phyloP scores from a whole-genome alignment of 2,329 filamentous ascomycete species.

The Fusarium sp. region DNA sequence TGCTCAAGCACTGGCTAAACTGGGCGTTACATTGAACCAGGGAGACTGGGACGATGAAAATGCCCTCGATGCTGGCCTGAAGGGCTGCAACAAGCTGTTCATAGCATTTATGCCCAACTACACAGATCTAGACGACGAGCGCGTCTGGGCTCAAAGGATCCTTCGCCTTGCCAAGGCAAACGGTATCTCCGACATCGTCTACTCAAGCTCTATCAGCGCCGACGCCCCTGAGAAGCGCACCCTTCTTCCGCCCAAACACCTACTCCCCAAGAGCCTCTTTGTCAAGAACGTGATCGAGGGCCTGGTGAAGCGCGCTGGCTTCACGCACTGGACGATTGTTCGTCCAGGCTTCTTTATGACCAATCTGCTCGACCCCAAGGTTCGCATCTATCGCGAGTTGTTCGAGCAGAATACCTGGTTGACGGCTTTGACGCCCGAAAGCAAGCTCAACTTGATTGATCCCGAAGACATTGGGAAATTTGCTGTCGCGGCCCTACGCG shows the following conservation, averaged over 20 bases:
- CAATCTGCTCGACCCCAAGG: constrained; percentile 2
- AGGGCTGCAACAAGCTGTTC: background rate
- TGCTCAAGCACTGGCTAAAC: background rate
- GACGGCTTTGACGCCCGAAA: background rate
- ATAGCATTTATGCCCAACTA: constrained; percentile 1
- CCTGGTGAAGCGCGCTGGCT: rapidly evolving
- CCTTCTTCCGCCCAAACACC: background rate
- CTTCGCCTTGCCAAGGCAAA: background rate
- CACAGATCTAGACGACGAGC: constrained; percentile 1
- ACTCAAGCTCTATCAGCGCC: constrained; percentile 10
- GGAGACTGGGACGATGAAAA: constrained; percentile 4
- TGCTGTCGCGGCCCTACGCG: rapidly evolving
- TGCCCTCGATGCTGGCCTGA: background rate
- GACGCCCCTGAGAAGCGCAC: constrained; percentile 7
- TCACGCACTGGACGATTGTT: background rate
- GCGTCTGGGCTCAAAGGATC: constrained; percentile 8
- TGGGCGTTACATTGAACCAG: background rate
- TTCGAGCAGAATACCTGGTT: background rate
- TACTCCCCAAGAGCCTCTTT: background rate
- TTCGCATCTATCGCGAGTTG: background rate
- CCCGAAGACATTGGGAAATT: background rate
- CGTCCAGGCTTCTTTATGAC: constrained; percentile 2
- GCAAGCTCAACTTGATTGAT: constrained; percentile 11
- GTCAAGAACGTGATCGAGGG: constrained; percentile 1
- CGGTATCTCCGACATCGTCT: background rate